Conservation (phyloP, 768 basidiomycete genomes). For the Boletus barrowsii region DNA sequence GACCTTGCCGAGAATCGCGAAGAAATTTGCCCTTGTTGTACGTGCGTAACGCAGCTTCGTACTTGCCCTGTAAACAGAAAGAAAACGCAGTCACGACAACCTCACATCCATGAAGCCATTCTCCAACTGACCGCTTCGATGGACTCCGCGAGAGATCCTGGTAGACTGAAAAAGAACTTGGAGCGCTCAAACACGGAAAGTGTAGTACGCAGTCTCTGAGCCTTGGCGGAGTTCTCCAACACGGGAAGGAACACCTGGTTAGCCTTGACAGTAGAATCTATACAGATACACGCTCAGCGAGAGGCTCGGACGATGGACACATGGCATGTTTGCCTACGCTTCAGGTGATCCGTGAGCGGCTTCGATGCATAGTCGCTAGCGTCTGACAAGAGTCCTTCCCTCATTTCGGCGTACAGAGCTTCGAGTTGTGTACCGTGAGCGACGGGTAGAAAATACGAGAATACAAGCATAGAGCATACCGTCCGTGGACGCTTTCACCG, state of each 20-base stretch:
- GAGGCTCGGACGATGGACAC: background rate
- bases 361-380: slow-evolving; percentile 80
- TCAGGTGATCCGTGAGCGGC: slow-evolving; percentile 79
- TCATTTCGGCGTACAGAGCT: slow-evolving; percentile 76
- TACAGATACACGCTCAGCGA: slow-evolving; percentile 4
- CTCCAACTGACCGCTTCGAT: slow-evolving; percentile 72
- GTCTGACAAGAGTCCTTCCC: slow-evolving; percentile 75
- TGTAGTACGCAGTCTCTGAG: slow-evolving; percentile 87
- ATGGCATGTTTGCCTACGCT: slow-evolving; percentile 50
- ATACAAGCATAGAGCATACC: slow-evolving; percentile 45
- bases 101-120: background rate
- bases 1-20: slow-evolving; percentile 84
- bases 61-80: slow-evolving; percentile 68
- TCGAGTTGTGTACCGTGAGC: slow-evolving; percentile 41
- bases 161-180: slow-evolving; percentile 99
- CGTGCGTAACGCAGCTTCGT: slow-evolving; percentile 89
- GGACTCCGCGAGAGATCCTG: slow-evolving; percentile 81
- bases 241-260: slow-evolving; percentile 96
- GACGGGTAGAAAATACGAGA: background rate
- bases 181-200: slow-evolving; percentile 94
- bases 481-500: slow-evolving; percentile 95
- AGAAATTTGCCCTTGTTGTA: slow-evolving; percentile 97
- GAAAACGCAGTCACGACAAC: background rate
- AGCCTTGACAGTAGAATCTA: slow-evolving; percentile 89
- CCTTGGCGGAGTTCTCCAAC: slow-evolving; percentile 92